Percentiles rank a stretch among this genome's conserved stretches.
These are phyloP conservation scores for Colletotrichum brevisporum DNA, from an alignment of 2,329 filamentous ascomycete species.

Conservation along the genomic window DNA sequence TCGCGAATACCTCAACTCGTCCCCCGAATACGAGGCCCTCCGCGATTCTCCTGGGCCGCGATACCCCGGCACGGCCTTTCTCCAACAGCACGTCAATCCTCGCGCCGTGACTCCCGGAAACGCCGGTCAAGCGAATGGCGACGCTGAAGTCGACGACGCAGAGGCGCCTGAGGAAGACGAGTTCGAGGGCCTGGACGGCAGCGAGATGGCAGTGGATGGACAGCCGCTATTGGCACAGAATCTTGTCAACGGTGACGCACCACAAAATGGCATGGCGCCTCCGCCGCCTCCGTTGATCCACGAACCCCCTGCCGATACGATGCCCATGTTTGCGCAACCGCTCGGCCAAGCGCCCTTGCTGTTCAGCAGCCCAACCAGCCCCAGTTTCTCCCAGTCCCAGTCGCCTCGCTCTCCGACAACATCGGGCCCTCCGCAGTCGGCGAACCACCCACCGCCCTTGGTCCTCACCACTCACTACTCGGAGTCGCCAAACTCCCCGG, in stretches of 20 bases:
- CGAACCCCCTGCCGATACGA: slow-evolving; percentile 18
- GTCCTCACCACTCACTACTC: slow-evolving; percentile 36
- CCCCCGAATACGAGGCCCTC: slow-evolving; percentile 61
- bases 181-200: slow-evolving; percentile 56
- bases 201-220: slow-evolving; percentile 55
- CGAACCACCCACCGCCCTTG: slow-evolving; percentile 33
- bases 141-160: slow-evolving; percentile 55
- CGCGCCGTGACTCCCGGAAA: slow-evolving; percentile 41
- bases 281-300: slow-evolving; percentile 34
- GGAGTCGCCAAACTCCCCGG: slow-evolving; percentile 26
- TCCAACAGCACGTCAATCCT: slow-evolving; percentile 11
- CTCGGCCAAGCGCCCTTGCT: slow-evolving; percentile 32
- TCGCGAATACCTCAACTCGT: slow-evolving; percentile 80
- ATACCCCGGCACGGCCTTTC: slow-evolving; percentile 29
- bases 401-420: slow-evolving; percentile 25
- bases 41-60: slow-evolving; percentile 50
- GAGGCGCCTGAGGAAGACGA: slow-evolving; percentile 60
- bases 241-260: slow-evolving; percentile 38
- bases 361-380: slow-evolving; percentile 37
- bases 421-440: slow-evolving; percentile 19
- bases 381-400: slow-evolving; percentile 30
- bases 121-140: slow-evolving; percentile 45
- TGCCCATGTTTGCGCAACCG: slow-evolving; percentile 38
- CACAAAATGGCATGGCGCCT: slow-evolving; percentile 23
- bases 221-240: slow-evolving; percentile 40